These are phyloP conservation scores for Kockovaella imperatae DNA, from an alignment of 768 basidiomycete species.

Conservation along the genomic window DNA sequence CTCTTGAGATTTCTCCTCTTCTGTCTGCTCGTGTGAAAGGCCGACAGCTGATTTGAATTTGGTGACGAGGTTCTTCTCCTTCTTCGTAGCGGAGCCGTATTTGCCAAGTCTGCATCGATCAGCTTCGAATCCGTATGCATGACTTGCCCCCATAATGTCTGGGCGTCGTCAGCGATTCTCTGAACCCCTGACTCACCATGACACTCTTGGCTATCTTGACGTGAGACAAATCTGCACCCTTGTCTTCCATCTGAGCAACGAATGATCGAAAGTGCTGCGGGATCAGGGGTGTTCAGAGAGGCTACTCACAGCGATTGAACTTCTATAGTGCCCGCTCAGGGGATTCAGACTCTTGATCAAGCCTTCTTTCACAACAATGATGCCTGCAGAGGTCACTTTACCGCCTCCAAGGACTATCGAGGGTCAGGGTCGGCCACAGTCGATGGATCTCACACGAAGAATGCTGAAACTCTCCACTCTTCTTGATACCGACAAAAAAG, in stretches of 20 bases:
- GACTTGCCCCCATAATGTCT: conserved; percentile 19
- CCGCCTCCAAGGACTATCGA: conserved; percentile 42
- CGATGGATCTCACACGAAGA: conserved; percentile 48
- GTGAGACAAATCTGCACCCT: conserved; percentile 56
- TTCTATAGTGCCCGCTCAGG: conserved; percentile 62
- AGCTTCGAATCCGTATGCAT: neutral
- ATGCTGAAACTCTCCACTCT: conserved; percentile 59
- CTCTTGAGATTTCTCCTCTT: conserved; percentile 26
- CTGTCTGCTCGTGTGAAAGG: conserved; percentile 23
- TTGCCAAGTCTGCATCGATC: conserved; percentile 12
- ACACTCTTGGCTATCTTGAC: conserved; percentile 59
- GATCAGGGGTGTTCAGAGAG: neutral
- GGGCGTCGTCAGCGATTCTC: neutral
- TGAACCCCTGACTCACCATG: conserved; percentile 34
- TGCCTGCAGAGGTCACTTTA: conserved; percentile 58
- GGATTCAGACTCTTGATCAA: conserved; percentile 57
- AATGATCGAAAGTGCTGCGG: conserved; percentile 57
- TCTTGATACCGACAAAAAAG: conserved; percentile 63
- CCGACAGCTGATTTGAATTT: conserved; percentile 16
- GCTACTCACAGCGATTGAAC: conserved; percentile 51
- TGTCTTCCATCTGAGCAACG: conserved; percentile 51
- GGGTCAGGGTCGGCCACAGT: neutral
- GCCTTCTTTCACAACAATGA: conserved; percentile 60
- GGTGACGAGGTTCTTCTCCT: conserved; percentile 12
- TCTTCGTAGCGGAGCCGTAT: conserved; percentile 20